Conservation (phyloP, 2,329 filamentous ascomycete species). For the Sordariomycetes sp. region DNA sequence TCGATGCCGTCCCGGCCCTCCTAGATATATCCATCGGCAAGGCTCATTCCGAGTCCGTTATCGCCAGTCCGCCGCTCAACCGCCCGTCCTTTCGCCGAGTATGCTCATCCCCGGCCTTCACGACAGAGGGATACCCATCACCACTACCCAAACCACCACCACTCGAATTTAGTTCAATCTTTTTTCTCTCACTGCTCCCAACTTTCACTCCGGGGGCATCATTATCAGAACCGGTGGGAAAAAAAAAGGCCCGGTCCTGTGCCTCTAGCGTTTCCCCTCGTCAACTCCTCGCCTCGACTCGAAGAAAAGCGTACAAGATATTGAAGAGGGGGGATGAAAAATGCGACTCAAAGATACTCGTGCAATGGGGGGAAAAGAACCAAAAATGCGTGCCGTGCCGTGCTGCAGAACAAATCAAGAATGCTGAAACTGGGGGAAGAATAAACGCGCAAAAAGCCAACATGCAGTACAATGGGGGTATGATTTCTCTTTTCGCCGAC, state of each 20-base stretch:
- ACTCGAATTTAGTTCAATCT: background rate
- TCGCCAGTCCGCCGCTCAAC: too few species aligned
- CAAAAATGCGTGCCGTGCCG: constrained; percentile 4
- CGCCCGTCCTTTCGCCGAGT: too few species aligned
- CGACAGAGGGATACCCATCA: background rate
- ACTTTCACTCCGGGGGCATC: background rate
- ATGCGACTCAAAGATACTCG: too few species aligned
- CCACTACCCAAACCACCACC: background rate
- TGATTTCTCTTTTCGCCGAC: constrained; percentile 16
- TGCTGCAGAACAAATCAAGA: constrained; percentile 1
- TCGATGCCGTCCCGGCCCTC: too few species aligned
- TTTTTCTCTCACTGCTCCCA: too few species aligned
- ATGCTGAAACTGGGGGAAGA: constrained; percentile 10
- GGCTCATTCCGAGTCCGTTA: too few species aligned
- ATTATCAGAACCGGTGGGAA: background rate
- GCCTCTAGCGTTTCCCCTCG: background rate
- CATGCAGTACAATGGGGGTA: constrained; percentile 16
- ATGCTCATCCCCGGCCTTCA: background rate
- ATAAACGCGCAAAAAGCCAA: constrained; percentile 9
- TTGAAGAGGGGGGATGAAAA: background rate
- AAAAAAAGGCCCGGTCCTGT: constrained; percentile 1
- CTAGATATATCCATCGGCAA: too few species aligned
- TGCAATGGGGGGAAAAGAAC: background rate
- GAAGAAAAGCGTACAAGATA: constrained; percentile 2
- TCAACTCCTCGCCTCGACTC: background rate